Evolutionary conservation across 768 basidiomycete species (phyloP), one percentile per base, ranked within the genome.

Genomic region (Naganishia randhawae): DNA sequence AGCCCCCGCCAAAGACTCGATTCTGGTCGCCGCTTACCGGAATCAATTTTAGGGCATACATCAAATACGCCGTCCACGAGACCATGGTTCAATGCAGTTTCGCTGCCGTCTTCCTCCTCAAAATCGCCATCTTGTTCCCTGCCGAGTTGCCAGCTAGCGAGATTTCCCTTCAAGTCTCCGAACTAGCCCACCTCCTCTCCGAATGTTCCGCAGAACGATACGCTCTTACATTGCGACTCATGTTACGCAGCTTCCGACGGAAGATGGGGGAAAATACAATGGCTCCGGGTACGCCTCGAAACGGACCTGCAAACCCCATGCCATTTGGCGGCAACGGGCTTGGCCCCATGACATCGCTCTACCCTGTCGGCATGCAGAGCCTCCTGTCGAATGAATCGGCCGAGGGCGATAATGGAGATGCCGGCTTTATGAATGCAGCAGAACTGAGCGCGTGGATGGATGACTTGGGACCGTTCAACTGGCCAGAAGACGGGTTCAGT

Each of bases 171-270:
- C 92, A 95, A 79, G 92, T 95, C 50, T 90, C 93, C 75, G 91
- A 95, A 78, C 84, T 97, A 41, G 89, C 91, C 0, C 90, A 92
- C 73, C 81, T 97, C 52, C 84, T 96, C 52, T 91, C 91, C 5
- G 93, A 95, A 67, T 92, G 94, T 41, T 91, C 91, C 35, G 93
- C 93, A 16, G 93, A 96, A 82, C 85, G 93, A 52, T 95, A 96
- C 77, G 92, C 93, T 1, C 82, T 94, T 41, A 91, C 93, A 6
- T 83, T 97, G 29, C 88, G 92, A 63, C 88, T 96, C 75, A 94
- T 95, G 92, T 85, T 96, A 62, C 89, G 91, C 55, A 92, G 91
- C 80, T 84, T 95, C 68, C 87, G 91, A 51, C 88, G 92, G 68
- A 95, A 92, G 81, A 85, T 93, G 48, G 90, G 91, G 6, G 82